Base-by-base conservation (phyloP, 345 rosid genomes). In the Trapa bicornis region DNA sequence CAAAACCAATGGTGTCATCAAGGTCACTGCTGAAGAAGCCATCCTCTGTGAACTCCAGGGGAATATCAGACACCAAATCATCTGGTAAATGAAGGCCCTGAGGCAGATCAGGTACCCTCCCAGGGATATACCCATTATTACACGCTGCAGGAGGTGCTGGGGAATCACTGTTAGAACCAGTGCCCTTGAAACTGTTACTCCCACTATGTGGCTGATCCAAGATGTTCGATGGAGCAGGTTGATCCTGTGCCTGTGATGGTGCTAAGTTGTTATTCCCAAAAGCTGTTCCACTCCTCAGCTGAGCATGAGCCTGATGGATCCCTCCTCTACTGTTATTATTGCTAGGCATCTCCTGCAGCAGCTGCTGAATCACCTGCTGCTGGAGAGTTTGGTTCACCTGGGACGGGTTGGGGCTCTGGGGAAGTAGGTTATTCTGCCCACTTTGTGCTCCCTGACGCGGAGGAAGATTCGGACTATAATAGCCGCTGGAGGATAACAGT, bases 21-120 rank as follows among this genome's bases (percentile, higher is more conserved):
- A 84, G 77, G 72, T 86, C 96, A 58, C 61, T 81, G 85, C 81
- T 81, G 80, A 90, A 90, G 72, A 84, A 82, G 12, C 83, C 89
- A 62, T 77, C 77, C 35, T 84, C 87, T 1, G 75, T 61, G 74
- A 93, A 85, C 73, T 81, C 94, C 32, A 81, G 80, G 60, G 48
- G 12, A 45, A 89, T 82, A 74, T 90, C 94, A 5, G 82, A 78
- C 61, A 81, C 81, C 48, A 85, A 69, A 58, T 88, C 98, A 22
- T 82, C 88, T 66, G 72, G 85, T 74, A 82, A 62, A 50, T 78
- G 87, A 37, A 78, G 83, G 75, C 75, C 79, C 75, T 84, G 85
- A 39, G 79, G 66, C 80, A 87, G 37, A 41, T 82, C 86, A 13
- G 69, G 70, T 6, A 75, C 78, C 32, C 15, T 58, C 70, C 80